A percentile compares a stretch with the other conserved stretches of the same genome.
Conservation (phyloP, 306 rosid species). For the Trifolium fragiferum region DNA sequence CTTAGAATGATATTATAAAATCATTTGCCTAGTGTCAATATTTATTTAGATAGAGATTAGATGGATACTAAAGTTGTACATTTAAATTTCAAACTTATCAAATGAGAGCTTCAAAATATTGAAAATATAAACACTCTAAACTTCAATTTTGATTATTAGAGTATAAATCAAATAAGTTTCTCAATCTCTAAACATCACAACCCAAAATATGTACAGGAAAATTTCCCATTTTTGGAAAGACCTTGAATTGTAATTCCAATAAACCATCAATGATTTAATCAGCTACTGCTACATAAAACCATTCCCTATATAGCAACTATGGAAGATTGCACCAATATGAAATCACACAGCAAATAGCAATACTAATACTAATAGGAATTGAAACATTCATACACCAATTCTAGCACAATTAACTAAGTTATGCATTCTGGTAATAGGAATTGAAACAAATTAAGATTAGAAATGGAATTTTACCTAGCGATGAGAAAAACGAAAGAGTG, state of each 20-base stretch:
- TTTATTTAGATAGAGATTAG: no score
- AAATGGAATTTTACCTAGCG: conserved; percentile 12
- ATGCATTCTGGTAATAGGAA: background rate
- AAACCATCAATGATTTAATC: background rate
- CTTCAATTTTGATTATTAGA: background rate
- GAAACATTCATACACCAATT: conserved; percentile 6
- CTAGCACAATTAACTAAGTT: background rate
- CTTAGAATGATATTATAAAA: no score
- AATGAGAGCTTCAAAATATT: no score
- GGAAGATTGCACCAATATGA: conserved; percentile 11
- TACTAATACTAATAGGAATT: background rate
- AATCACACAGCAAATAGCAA: background rate
- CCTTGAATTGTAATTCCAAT: conserved; percentile 13
- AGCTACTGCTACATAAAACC: background rate
- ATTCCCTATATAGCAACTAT: conserved; percentile 11
- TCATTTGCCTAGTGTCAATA: no score
- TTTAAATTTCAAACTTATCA: no score
- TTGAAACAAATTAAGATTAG: background rate
- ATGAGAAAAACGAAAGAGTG: conserved; percentile 5
- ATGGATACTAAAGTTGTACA: background rate
- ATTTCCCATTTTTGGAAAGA: conserved; percentile 16
- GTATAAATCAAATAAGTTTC: conserved; percentile 11
- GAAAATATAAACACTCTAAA: conserved; percentile 6
- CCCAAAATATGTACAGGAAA: no score
- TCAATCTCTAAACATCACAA: conserved; percentile 7